phyloP scores from a whole-genome alignment of 2,329 filamentous ascomycete species.

The Paecilomyces formosus region DNA sequence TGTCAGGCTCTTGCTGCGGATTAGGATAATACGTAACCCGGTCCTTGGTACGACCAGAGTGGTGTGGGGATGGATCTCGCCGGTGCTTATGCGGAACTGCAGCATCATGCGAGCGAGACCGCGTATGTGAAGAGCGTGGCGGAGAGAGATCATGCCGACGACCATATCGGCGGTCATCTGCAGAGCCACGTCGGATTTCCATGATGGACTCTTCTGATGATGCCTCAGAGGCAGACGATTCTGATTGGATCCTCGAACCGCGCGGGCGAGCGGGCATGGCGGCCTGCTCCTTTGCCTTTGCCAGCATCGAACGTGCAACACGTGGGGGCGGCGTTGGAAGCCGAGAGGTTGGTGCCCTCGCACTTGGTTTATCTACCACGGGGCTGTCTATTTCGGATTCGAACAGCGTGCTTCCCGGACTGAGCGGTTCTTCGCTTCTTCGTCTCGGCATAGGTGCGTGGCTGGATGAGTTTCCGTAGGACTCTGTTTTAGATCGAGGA shows the following conservation, averaged over 20 bases:
- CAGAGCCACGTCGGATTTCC: conserved; percentile 7
- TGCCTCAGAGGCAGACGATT: conserved; percentile 17
- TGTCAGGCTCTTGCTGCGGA: background rate
- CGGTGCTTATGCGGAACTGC: conserved; percentile 22
- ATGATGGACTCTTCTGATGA: conserved; percentile 19
- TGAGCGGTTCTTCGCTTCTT: background rate
- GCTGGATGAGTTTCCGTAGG: background rate
- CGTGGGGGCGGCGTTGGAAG: background rate
- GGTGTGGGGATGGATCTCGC: conserved; percentile 18
- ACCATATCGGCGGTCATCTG: conserved; percentile 6
- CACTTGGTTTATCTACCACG: background rate
- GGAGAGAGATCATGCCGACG: conserved; percentile 21
- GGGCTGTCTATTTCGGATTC: background rate
- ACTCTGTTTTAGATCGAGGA: background rate
- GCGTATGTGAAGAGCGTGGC: conserved; percentile 13
- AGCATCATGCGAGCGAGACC: conserved; percentile 30
- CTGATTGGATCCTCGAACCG: background rate
- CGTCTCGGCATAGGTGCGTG: background rate
- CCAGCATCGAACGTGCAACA: background rate
- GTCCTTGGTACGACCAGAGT: conserved; percentile 4
- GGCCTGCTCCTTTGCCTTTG: background rate
- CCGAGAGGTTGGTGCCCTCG: background rate
- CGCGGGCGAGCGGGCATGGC: background rate
- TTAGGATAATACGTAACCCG: background rate
- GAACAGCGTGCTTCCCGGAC: background rate